Evolutionary conservation across 2,329 filamentous ascomycete genomes (phyloP).

Genomic region (Diplodia scrobiculata): DNA sequence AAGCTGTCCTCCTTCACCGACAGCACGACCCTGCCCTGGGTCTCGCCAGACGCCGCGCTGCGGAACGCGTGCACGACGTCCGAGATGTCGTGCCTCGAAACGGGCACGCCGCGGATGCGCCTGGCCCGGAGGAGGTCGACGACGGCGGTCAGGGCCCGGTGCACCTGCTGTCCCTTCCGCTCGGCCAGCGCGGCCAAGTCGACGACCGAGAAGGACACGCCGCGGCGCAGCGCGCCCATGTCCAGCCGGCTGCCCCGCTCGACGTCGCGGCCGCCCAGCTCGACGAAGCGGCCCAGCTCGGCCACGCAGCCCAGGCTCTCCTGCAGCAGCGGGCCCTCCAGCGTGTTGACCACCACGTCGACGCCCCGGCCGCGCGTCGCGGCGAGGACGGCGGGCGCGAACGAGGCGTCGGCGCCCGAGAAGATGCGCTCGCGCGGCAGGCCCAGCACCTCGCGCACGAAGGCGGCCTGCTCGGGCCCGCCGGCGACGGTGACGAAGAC

Average conservation of each 20-base stretch:
- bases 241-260: conserved; percentile 24
- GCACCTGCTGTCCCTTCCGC: no score
- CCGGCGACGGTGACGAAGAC: conserved; percentile 38
- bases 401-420: conserved; percentile 35
- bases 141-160: neutral
- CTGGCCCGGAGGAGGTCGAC: neutral
- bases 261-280: conserved; percentile 30
- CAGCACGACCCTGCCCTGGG: no score
- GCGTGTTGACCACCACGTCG: conserved; percentile 42
- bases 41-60: no score
- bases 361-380: conserved; percentile 39
- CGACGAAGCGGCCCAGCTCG: conserved; percentile 38
- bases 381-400: conserved; percentile 34
- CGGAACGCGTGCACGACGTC: no score
- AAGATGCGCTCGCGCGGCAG: conserved; percentile 42
- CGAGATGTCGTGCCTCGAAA: no score
- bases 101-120: no score
- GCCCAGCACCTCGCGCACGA: conserved; percentile 33
- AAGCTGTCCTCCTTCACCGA: no score
- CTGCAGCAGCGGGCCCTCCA: conserved; percentile 35
- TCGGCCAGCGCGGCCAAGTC: neutral
- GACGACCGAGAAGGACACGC: conserved; percentile 28
- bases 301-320: conserved; percentile 37
- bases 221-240: conserved; percentile 29
- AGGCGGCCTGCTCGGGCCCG: conserved; percentile 33